Evolutionary conservation across 495 filamentous ascomycete genomes (phyloP).

Genomic region (Penicillium subrubescens): DNA sequence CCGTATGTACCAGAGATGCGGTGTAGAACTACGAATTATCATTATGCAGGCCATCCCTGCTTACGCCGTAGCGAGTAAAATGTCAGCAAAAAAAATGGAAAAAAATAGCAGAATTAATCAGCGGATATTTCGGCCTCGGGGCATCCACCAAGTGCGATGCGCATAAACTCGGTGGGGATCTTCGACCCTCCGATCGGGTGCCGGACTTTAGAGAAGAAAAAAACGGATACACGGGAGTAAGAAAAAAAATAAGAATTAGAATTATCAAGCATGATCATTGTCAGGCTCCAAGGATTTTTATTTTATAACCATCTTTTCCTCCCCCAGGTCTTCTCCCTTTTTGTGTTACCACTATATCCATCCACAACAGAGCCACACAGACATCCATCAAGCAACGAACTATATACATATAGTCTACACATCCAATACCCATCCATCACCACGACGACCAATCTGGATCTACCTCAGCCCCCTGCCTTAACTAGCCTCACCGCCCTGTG

Average conservation of each 20-base stretch:
- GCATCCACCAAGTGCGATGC: conserved; percentile 8
- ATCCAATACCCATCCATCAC: background rate
- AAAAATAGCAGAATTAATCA: conserved; percentile 1
- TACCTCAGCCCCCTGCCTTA: background rate
- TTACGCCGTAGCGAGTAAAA: background rate
- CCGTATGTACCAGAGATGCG: background rate
- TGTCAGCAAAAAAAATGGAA: background rate
- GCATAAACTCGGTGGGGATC: conserved; percentile 11
- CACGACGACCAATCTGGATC: conserved; percentile 1
- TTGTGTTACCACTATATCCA: background rate
- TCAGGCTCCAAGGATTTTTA: conserved; percentile 1
- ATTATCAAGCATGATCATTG: background rate
- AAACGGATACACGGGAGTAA: conserved; percentile 9
- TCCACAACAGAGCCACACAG: no score
- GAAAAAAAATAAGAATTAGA: conserved; percentile 4
- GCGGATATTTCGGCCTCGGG: conserved; percentile 9
- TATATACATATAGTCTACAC: background rate
- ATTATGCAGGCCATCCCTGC: background rate
- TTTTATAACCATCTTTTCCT: conserved; percentile 5
- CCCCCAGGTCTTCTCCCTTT: background rate
- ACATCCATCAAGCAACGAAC: background rate
- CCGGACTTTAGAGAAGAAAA: conserved; percentile 8
- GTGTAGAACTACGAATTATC: background rate
- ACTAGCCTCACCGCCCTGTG: conserved; percentile 29
- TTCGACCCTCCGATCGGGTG: conserved; percentile 12